Base-by-base conservation (phyloP, 208 protist genomes). In the Lotmaria passim region DNA sequence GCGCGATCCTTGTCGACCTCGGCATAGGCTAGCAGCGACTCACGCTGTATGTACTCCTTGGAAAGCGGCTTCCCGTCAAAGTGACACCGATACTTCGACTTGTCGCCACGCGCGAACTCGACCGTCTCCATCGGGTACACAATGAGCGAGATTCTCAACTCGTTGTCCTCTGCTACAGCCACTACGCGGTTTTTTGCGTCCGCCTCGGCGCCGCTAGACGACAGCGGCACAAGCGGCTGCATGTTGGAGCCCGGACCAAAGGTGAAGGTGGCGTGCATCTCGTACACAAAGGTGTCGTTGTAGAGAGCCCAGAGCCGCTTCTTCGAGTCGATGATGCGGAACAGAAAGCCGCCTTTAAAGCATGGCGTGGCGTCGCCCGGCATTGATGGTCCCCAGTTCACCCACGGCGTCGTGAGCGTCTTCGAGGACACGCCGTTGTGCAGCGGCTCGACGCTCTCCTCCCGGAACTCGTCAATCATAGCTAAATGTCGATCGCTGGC, bases 271-370 rank as follows among this genome's bases (percentile, higher is more conserved):
- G 79, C 74, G 57, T 86, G 75, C 78, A 93, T 86, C 56, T 93
- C 80, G 52, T 81, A 89, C 43, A 63, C 65, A 57, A 65, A 83
- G 17, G 83, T 89, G 63, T 93, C 83, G 69, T 89, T 92, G 63
- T 92, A 92, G 17, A 92, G 65, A 11, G 75, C 75, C 86, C 86
- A 92, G 30, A 73, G 72, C 12, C 58, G 61, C 78, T 82, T 88
- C 33, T 65, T 65, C 23, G 69, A 73, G 41, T 92, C 76, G 4
- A 90, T 65, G 33, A 93, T 87, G 50, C 86, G 86, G 70, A 82
- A 93, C 8, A 96, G 75, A 56, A 92, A 73, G 7, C 88, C 86
- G 21, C 79, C 68, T n/a, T 87, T 81, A 53, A 93, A 96, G 82
- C 79, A 90, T 30, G 78, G 34, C 31, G 84, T 89, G 28, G 62